These are phyloP conservation scores for Alternaria sp. DNA, from an alignment of 2,329 filamentous ascomycete species.

Conservation along the genomic window DNA sequence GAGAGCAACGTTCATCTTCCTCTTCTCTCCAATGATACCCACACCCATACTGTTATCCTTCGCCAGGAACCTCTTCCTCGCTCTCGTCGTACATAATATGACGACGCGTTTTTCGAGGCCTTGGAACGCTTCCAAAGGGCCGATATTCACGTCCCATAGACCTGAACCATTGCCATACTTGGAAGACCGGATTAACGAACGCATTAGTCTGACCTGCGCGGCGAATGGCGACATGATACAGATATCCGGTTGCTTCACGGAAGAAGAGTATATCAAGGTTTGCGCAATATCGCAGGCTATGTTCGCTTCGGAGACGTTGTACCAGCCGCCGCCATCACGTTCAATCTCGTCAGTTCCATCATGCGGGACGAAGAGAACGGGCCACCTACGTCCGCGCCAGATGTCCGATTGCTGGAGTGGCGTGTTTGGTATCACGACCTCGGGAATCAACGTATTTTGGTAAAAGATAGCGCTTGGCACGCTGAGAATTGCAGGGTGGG, in stretches of 20 bases:
- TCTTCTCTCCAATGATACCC: constrained; percentile 51
- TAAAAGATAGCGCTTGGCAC: constrained; percentile 56
- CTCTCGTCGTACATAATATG: constrained; percentile 56
- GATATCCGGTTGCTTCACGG: constrained; percentile 48
- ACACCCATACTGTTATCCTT: constrained; percentile 40
- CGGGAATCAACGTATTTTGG: constrained; percentile 55
- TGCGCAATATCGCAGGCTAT: constrained; percentile 43
- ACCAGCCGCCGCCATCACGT: constrained; percentile 52
- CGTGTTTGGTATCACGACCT: constrained; percentile 36
- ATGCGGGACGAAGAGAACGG: constrained; percentile 54
- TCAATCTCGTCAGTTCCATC: constrained; percentile 52
- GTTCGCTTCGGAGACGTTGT: constrained; percentile 43
- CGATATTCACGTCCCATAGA: constrained; percentile 54
- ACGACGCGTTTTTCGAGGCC: constrained; percentile 56
- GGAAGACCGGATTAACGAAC: constrained; percentile 44
- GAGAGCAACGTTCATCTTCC: constrained; percentile 56
- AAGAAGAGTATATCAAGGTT: constrained; percentile 32
- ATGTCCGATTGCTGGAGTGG: constrained; percentile 40
- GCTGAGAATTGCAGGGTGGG: constrained; percentile 56
- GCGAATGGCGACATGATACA: constrained; percentile 57
- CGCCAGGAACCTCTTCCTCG: constrained; percentile 43
- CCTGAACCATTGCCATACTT: constrained; percentile 10
- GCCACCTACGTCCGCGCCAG: constrained; percentile 53
- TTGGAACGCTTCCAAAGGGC: constrained; percentile 58
- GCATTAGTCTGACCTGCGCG: constrained; percentile 55